Conservation (phyloP, 1,284 basidiomycete genomes). For the Cystobasidium slooffiae region DNA sequence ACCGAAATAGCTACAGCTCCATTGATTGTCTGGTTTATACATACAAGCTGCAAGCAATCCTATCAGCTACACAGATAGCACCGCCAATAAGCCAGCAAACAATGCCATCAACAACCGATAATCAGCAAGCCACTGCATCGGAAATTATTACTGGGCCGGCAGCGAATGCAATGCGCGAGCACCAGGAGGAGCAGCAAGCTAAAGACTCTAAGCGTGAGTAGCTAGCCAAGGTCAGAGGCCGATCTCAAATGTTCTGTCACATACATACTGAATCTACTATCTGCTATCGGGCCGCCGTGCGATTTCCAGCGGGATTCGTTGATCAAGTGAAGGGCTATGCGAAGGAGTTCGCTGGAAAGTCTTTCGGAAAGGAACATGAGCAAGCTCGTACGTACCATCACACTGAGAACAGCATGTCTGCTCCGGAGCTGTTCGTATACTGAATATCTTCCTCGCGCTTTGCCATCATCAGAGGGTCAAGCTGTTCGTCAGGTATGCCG, state of each 20-base stretch:
- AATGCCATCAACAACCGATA: too few species aligned
- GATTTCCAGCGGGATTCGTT: slow-evolving; percentile 10
- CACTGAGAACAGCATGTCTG: background rate
- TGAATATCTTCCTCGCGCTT: background rate
- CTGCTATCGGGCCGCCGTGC: background rate
- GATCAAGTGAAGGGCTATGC: slow-evolving; percentile 37
- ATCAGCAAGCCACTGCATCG: too few species aligned
- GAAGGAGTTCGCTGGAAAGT: slow-evolving; percentile 35
- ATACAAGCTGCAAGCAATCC: too few species aligned
- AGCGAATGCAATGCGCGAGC: too few species aligned
- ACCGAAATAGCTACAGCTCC: too few species aligned
- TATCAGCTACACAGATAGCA: too few species aligned
- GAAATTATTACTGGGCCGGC: too few species aligned
- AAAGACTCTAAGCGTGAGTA: too few species aligned
- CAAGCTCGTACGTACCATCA: slow-evolving; percentile 8
- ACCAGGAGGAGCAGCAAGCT: too few species aligned
- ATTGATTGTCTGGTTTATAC: too few species aligned
- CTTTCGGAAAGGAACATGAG: slow-evolving; percentile 35
- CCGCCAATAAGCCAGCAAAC: too few species aligned
- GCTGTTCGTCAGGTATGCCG: slow-evolving; percentile 27
- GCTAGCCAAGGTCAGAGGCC: too few species aligned
- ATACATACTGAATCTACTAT: background rate
- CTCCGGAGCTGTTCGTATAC: background rate
- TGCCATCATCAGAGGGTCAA: slow-evolving; percentile 19
- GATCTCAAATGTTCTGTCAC: background rate